Conservation (phyloP, 2,329 filamentous ascomycete species). For the Verticillium klebahnii region DNA sequence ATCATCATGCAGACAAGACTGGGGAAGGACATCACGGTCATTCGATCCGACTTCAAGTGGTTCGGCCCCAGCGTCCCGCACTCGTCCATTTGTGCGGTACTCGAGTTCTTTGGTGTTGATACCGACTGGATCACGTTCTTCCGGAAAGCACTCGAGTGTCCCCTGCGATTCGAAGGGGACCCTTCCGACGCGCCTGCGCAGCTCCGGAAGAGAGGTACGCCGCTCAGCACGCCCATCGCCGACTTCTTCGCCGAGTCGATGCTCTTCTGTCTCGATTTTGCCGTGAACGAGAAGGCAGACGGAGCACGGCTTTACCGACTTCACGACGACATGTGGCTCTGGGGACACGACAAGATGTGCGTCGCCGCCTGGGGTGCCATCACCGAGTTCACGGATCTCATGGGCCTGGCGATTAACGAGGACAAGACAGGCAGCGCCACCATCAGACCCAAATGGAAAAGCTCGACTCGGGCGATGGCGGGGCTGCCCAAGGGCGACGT, state of each 20-base stretch:
- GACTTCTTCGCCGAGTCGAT: constrained; percentile 52
- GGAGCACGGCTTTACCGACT: constrained; percentile 52
- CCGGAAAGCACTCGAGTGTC: constrained; percentile 44
- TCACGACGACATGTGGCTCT: constrained; percentile 63
- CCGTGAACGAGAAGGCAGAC: constrained; percentile 50
- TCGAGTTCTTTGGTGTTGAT: constrained; percentile 51
- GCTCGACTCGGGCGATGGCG: constrained; percentile 8
- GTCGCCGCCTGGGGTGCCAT: constrained; percentile 49
- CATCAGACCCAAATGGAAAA: constrained; percentile 19
- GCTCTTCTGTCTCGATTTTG: constrained; percentile 58
- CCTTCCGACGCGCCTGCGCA: constrained; percentile 33
- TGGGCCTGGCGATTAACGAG: constrained; percentile 50
- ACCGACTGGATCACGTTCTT: constrained; percentile 52
- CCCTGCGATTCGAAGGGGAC: constrained; percentile 47
- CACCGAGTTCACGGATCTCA: constrained; percentile 41
- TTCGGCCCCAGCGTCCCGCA: constrained; percentile 55
- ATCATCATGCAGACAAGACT: constrained; percentile 43
- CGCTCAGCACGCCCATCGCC: constrained; percentile 50
- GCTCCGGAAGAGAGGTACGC: constrained; percentile 47
- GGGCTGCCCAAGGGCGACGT: constrained; percentile 47
- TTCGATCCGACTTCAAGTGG: constrained; percentile 55
- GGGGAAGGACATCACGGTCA: constrained; percentile 43
- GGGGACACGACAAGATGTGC: constrained; percentile 45
- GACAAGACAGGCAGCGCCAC: constrained; percentile 52
- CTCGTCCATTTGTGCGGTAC: constrained; percentile 45